A percentile compares a stretch with the other conserved stretches of the same genome.
Conservation (phyloP, 306 rosid genomes). For the Myrica gale region DNA sequence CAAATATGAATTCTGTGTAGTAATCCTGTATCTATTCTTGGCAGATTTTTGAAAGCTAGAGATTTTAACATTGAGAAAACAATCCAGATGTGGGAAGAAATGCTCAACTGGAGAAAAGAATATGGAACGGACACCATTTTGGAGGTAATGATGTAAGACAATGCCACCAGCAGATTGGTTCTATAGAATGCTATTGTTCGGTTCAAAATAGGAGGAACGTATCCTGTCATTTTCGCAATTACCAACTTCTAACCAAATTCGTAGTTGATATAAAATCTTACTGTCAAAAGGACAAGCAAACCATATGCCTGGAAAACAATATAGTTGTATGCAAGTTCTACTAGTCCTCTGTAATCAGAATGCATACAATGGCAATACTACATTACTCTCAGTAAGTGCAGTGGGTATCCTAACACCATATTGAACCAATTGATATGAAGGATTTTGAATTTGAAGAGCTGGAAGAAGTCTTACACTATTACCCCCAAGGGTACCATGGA, state of each 20-base stretch:
- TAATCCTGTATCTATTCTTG: constrained; percentile 9
- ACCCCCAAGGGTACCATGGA: constrained; percentile 98
- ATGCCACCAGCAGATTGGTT: constrained; percentile 6
- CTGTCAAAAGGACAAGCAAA: not conserved
- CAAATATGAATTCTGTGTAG: not conserved
- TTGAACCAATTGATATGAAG: constrained; percentile 40
- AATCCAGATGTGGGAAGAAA: constrained; percentile 85
- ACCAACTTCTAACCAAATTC: not conserved
- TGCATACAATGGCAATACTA: constrained; percentile 3
- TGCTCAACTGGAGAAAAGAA: constrained; percentile 87
- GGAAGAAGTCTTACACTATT: constrained; percentile 87
- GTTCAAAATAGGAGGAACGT: not conserved
- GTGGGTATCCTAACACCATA: constrained; percentile 30
- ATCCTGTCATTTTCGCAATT: not conserved
- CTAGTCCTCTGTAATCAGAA: constrained; percentile 11
- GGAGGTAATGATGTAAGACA: constrained; percentile 58
- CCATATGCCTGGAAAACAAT: not conserved
- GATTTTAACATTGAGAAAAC: constrained; percentile 76
- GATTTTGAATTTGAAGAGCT: constrained; percentile 89
- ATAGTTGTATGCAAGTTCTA: not conserved
- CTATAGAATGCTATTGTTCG: not conserved
- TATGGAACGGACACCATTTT: constrained; percentile 74
- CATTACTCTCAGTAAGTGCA: not conserved
- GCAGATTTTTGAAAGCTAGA: constrained; percentile 84
- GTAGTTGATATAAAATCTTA: not conserved